These are phyloP conservation scores for Gautieria morchelliformis DNA, from an alignment of 768 basidiomycete genomes.

Conservation along the genomic window DNA sequence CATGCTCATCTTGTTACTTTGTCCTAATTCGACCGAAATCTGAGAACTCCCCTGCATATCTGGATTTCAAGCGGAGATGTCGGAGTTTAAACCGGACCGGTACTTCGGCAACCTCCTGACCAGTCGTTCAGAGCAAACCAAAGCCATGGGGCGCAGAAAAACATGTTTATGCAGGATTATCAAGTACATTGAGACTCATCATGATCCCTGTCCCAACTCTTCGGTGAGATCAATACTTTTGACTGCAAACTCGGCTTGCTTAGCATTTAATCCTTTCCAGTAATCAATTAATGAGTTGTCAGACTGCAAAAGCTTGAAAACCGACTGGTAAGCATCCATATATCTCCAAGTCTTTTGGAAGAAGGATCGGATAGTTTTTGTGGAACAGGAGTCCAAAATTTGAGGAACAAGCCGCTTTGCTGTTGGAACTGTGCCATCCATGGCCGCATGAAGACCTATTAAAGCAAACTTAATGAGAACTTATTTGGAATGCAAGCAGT, in stretches of 20 bases:
- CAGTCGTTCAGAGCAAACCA: no score
- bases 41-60: no score
- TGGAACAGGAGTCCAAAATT: neutral
- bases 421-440: neutral
- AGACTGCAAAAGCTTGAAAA: no score
- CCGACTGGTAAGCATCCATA: neutral
- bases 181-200: neutral
- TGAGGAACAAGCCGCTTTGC: neutral
- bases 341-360: neutral
- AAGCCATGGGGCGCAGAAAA: no score
- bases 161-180: neutral
- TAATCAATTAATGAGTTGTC: neutral
- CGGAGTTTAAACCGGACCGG: no score
- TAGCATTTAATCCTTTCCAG: neutral
- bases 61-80: no score
- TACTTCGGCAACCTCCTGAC: no score
- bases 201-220: neutral
- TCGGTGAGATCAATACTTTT: conserved; percentile 15
- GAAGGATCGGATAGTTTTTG: neutral
- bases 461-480: neutral
- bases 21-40: no score
- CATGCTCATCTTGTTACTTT: no score
- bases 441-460: neutral
- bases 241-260: conserved; percentile 9
- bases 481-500: neutral